These are phyloP conservation scores for Polytrichum formosum DNA, from an alignment of 225 moss, liverwort and hornwort species.

Conservation along the genomic window DNA sequence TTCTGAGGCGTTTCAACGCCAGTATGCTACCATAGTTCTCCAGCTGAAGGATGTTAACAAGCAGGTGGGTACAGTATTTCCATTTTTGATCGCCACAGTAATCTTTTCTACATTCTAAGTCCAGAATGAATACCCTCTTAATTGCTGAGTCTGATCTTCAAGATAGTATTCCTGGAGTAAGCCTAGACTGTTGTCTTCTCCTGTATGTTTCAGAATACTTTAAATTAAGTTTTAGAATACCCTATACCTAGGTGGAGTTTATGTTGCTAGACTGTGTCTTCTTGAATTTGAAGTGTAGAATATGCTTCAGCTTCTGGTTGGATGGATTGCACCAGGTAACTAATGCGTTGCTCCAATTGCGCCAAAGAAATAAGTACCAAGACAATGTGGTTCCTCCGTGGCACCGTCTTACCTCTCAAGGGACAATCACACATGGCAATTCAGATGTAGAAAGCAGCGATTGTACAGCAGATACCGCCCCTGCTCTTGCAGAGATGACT, in stretches of 20 bases:
- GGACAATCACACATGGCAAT: constrained; percentile 25
- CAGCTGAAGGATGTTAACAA: constrained; percentile 89
- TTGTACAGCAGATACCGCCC: constrained; percentile 53
- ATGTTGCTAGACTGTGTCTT: too few relatives aligned
- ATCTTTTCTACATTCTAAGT: too few relatives aligned
- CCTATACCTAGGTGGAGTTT: too few relatives aligned
- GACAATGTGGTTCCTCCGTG: constrained; percentile 69
- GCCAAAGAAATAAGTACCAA: constrained; percentile 78
- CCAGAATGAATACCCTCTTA: too few relatives aligned
- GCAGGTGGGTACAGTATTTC: constrained; percentile 44
- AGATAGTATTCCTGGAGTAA: too few relatives aligned
- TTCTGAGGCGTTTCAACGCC: constrained; percentile 70
- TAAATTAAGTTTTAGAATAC: too few relatives aligned
- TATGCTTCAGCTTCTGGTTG: neutral
- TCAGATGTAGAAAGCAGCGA: constrained; percentile 50
- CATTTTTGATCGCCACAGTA: too few relatives aligned
- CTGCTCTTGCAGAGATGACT: constrained; percentile 58
- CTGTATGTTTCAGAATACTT: too few relatives aligned
- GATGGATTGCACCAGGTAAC: constrained; percentile 56
- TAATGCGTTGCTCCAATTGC: constrained; percentile 73
- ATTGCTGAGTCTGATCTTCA: neutral
- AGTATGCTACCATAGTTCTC: constrained; percentile 68
- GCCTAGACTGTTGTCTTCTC: too few relatives aligned
- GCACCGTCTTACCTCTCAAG: constrained; percentile 57
- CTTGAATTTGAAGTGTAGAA: too few relatives aligned